Conservation (phyloP, 108 stramenopile genomes). For the Ochromonas danica region DNA sequence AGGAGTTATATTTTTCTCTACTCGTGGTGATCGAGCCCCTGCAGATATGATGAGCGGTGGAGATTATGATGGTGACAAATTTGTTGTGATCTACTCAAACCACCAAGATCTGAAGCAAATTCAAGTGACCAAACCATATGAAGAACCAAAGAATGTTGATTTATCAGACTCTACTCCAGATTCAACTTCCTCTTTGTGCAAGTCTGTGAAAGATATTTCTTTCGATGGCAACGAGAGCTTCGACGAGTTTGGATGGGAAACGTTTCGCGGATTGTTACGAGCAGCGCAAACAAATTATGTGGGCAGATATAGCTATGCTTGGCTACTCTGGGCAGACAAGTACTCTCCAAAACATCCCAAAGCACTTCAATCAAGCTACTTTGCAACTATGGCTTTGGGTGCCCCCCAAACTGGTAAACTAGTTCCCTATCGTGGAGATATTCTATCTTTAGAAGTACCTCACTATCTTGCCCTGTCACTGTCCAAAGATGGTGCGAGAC, state of each 20-base stretch:
- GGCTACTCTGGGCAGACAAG: background rate
- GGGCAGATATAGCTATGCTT: background rate
- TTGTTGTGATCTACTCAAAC: background rate
- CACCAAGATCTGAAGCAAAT: background rate
- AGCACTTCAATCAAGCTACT: background rate
- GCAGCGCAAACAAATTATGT: background rate
- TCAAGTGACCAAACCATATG: background rate
- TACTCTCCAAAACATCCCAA: background rate
- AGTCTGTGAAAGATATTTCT: no score
- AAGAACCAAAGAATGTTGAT: background rate
- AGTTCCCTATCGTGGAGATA: background rate
- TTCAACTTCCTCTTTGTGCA: no score
- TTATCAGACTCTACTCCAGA: no score
- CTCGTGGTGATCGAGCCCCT: background rate
- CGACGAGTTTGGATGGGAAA: no score
- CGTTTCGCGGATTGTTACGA: no score
- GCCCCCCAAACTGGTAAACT: background rate
- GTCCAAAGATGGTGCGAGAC: no score
- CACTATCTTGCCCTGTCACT: background rate
- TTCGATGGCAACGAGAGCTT: no score
- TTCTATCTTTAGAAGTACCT: background rate
- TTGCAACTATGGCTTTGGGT: background rate
- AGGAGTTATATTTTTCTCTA: constrained; percentile 26
- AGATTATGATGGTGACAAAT: constrained; percentile 29
- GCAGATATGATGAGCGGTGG: constrained; percentile 30